phyloP scores from a whole-genome alignment of 2,329 filamentous ascomycete species.

The Tolypocladium paradoxum region DNA sequence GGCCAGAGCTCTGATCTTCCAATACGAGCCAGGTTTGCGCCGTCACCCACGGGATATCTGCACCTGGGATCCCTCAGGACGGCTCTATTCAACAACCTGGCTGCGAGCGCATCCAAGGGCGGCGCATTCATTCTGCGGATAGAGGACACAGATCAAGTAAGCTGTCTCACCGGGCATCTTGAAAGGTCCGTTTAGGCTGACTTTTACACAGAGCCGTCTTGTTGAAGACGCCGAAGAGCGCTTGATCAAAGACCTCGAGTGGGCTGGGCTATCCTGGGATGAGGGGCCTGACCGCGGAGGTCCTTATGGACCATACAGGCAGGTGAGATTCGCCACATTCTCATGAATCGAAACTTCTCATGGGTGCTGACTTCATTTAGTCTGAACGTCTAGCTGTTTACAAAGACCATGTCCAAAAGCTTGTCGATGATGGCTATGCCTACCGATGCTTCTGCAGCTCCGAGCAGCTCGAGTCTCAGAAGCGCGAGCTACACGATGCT shows the following conservation, averaged over 20 bases:
- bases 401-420: constrained; percentile 52
- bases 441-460: constrained; percentile 90
- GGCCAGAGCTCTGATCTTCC: constrained; percentile 42
- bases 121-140: constrained; percentile 86
- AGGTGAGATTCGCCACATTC: constrained; percentile 38
- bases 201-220: constrained; percentile 55
- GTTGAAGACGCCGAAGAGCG: constrained; percentile 68
- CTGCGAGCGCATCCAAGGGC: constrained; percentile 69
- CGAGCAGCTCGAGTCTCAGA: constrained; percentile 57
- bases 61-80: constrained; percentile 88
- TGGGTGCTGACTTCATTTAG: constrained; percentile 26
- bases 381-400: constrained; percentile 73
- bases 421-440: constrained; percentile 62
- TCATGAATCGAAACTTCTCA: not conserved
- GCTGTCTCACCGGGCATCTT: constrained; percentile 8
- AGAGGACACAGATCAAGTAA: constrained; percentile 88
- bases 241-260: constrained; percentile 69
- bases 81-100: constrained; percentile 87
- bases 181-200: not conserved
- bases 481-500: constrained; percentile 46
- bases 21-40: constrained; percentile 66
- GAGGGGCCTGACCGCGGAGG: constrained; percentile 83
- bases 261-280: constrained; percentile 88
- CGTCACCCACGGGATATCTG: constrained; percentile 87
- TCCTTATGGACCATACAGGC: constrained; percentile 73